Base-by-base conservation (phyloP, 1,284 basidiomycete species). In the Pyrrhoderma lamaoense region DNA sequence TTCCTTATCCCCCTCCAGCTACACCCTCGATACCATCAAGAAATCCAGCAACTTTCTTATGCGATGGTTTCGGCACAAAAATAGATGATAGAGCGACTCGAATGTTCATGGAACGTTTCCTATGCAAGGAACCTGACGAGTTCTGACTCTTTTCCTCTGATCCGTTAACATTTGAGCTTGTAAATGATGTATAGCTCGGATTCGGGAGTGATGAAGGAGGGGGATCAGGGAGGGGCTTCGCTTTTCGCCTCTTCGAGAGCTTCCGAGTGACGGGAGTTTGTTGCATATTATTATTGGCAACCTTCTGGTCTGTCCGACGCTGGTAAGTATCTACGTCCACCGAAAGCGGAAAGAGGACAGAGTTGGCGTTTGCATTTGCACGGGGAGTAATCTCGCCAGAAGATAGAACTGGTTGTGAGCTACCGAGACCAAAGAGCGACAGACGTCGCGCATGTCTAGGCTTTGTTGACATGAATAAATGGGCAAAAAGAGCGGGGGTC, bases 341-440 rank as follows among this genome's bases (percentile, higher is more conserved):
- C 36, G 9, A 25, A 18, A 45, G 27, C 22, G 49, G 14, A 36
- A 51, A 18, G 8, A 38, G 37, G 42, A 51, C 22, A 22, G 49
- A 51, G 11, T 42, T 44, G 7, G 46, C 23, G 21, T 38, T 40
- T 16, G 25, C 31, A 37, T 45, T 45, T 21, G 43, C 36, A 13
- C 49, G 49, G 31, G 49, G 49, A 2, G 49, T 51, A 23, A 45
- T 42, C 21, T 51, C 49, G 34, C 42, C 49, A 25, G 35, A 22
- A 11, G 49, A 38, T 11, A 39, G 43, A 31, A 11, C 27, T 9
- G 42, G 36, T 16, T 39, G 49, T 16, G 52, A 45, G 7, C 31
- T n/a, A 21, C 52, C 47, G 27, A 53, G 39, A 3, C 52, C 52
- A 38, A 53, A 53, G 25, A 53, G 35, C 47, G 52, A 53, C 22